Percentiles rank a stretch among this genome's conserved stretches.
phyloP scores from a whole-genome alignment of 345 rosid genomes.

The Sonneratia caseolaris region DNA sequence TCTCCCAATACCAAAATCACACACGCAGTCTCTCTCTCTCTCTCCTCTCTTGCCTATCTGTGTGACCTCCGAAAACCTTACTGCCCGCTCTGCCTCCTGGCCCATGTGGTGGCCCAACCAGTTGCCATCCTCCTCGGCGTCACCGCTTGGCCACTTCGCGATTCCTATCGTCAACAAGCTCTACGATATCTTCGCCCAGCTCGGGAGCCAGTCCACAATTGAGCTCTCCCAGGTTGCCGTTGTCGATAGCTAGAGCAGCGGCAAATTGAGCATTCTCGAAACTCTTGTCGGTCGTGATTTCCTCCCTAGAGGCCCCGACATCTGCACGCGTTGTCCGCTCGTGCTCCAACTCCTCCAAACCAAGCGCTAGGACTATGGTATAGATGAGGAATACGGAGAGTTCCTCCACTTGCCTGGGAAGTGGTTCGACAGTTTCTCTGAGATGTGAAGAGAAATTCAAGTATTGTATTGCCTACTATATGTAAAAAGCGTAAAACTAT shows the following conservation, averaged over 20 bases:
- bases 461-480: slow-evolving; percentile 15
- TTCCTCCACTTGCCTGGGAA: slow-evolving; percentile 72
- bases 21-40: neutral
- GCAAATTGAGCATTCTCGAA: slow-evolving; percentile 95
- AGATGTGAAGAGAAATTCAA: slow-evolving; percentile 93
- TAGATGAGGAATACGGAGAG: slow-evolving; percentile 92
- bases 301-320: slow-evolving; percentile 83
- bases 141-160: slow-evolving; percentile 74
- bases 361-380: slow-evolving; percentile 43
- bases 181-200: slow-evolving; percentile 90
- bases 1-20: neutral
- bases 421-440: slow-evolving; percentile 74
- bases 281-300: slow-evolving; percentile 96
- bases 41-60: neutral
- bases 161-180: slow-evolving; percentile 91
- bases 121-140: neutral
- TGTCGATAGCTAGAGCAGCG: slow-evolving; percentile 99
- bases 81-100: neutral
- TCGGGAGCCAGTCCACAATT: slow-evolving; percentile 82
- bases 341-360: slow-evolving; percentile 91
- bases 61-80: slow-evolving; percentile 1
- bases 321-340: slow-evolving; percentile 95
- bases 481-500: too few relatives aligned
- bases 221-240: slow-evolving; percentile 98
- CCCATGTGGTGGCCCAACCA: slow-evolving; percentile 4